phyloP scores from a whole-genome alignment of 2,329 filamentous ascomycete species.

The Cytospora piceicola region DNA sequence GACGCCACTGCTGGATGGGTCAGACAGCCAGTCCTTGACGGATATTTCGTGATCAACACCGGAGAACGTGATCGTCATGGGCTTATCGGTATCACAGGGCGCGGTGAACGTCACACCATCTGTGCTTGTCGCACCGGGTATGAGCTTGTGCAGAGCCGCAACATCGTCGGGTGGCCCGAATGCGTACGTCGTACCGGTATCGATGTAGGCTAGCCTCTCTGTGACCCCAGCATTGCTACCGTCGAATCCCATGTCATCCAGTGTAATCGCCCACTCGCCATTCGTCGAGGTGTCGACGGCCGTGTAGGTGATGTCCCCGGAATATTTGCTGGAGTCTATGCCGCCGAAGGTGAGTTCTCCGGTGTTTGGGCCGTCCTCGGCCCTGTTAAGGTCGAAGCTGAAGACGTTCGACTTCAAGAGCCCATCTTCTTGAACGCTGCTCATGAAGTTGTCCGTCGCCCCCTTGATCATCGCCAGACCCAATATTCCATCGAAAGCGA shows the following conservation, averaged over 20 bases:
- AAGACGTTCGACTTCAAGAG: slow-evolving; percentile 68
- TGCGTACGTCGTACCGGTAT: slow-evolving; percentile 81
- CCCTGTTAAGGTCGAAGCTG: slow-evolving; percentile 71
- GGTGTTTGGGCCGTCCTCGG: slow-evolving; percentile 65
- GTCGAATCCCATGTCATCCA: slow-evolving; percentile 68
- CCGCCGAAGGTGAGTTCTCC: slow-evolving; percentile 80
- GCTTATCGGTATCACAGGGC: slow-evolving; percentile 69
- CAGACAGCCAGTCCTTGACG: slow-evolving; percentile 70
- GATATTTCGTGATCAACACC: slow-evolving; percentile 69
- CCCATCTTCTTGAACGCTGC: slow-evolving; percentile 60
- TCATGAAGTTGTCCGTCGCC: slow-evolving; percentile 68
- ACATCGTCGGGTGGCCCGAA: slow-evolving; percentile 73
- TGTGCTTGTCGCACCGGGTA: slow-evolving; percentile 63
- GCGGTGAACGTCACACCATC: slow-evolving; percentile 69
- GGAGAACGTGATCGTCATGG: slow-evolving; percentile 69
- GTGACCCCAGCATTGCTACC: slow-evolving; percentile 62
- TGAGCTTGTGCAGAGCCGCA: slow-evolving; percentile 65
- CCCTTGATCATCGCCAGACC: slow-evolving; percentile 70
- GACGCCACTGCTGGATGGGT: slow-evolving; percentile 46
- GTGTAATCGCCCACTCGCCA: slow-evolving; percentile 72
- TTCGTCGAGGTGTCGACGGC: slow-evolving; percentile 51
- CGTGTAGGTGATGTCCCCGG: slow-evolving; percentile 71
- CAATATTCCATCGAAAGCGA: slow-evolving; percentile 87
- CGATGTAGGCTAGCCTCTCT: slow-evolving; percentile 69
- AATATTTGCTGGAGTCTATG: slow-evolving; percentile 68